A percentile compares a stretch with the other conserved stretches of the same genome.
These are phyloP conservation scores for Corchorus capsularis DNA, from an alignment of 345 rosid genomes.

Conservation along the genomic window DNA sequence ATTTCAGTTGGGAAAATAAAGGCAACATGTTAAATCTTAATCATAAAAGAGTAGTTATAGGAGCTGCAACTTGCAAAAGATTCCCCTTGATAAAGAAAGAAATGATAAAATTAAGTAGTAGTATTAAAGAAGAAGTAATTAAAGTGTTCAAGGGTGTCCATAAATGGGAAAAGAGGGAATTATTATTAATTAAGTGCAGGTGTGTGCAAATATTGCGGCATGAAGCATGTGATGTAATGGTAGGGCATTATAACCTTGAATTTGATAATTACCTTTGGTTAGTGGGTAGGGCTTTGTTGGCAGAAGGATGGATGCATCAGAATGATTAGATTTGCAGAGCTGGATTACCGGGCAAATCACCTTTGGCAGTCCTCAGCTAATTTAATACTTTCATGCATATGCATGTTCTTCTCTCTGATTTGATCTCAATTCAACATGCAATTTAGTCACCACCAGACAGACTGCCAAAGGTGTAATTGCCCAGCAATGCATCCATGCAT, in stretches of 20 bases:
- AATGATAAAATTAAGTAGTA: too few species aligned
- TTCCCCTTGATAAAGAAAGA: too few species aligned
- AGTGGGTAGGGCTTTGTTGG: neutral
- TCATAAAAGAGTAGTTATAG: too few species aligned
- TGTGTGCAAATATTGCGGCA: too few species aligned
- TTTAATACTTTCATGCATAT: neutral
- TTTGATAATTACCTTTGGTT: neutral
- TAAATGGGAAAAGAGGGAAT: too few species aligned
- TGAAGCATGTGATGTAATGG: neutral
- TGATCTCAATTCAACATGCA: neutral
- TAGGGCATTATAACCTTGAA: neutral
- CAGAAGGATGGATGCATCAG: neutral
- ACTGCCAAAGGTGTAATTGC: constrained; percentile 27
- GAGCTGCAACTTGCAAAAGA: too few species aligned
- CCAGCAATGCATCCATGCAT: neutral
- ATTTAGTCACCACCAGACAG: constrained; percentile 1
- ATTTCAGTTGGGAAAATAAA: too few species aligned
- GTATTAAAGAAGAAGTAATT: neutral
- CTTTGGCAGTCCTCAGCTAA: constrained; percentile 41
- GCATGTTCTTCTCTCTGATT: neutral
- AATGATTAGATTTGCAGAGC: neutral
- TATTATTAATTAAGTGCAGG: neutral
- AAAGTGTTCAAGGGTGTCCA: too few species aligned
- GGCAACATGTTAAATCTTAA: too few species aligned
- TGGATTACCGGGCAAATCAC: constrained; percentile 40